Evolutionary conservation across 163 green algal species (phyloP), one percentile per base, ranked within the genome.

Genomic region (Scenedesmus sp.): DNA sequence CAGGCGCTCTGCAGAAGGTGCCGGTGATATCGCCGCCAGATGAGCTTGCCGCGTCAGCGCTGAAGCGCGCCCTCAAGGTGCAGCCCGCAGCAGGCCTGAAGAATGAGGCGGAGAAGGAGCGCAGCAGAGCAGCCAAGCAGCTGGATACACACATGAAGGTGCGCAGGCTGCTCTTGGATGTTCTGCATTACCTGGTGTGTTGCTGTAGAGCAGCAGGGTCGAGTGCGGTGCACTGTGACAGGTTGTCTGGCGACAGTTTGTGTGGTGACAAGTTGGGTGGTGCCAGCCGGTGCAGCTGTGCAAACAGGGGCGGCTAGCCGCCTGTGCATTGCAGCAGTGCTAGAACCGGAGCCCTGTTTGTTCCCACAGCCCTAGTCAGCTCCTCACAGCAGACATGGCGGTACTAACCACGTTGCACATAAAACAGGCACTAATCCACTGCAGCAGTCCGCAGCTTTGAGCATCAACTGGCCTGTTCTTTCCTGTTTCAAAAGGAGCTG

Each of bases 111-210:
- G 95, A 96, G 84, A 95, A 96, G 59, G 96, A 96, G 59, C 93
- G 95, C 84, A 97, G 96, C 87, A 92, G 93, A 64, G 96, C 96
- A 4, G 96, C 98, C 4, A 91, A 96, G 56, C 96, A 97, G 88
- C 94, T 99, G 94, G 98, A 99, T 91, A 94, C 94, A 0, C 90
- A 99, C 10, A 99, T 97, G 89, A 98, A 99, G 89, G 95, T 94
- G 52, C 1, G 91, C 56, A 20, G 10, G n/a, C 26, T 54, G 74
- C 26, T 82, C 62, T 70, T 15, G 13, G 34, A 46, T 46, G 34
- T 46, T 46, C 34, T 46, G 34, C 34, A 46, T 46, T 1, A 46
- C 34, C 34, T 46, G 34, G 34, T 46, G 34, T 46, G 62, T 70
- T 12, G 62, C 13, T 20, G 62, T 70, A 70, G 62, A 20, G 62